Evolutionary conservation across 345 rosid genomes (phyloP).

Genomic region (sweet orange (Citrus sinensis)): DVS_A1.0 CM039164.1:25554501-25555000

Average conservation of each 20-base stretch:
- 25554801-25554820: constrained; percentile 61
- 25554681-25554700: neutral
- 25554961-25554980: constrained; percentile 82
- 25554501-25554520: neutral
- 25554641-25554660: neutral
- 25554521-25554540: neutral
- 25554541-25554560: neutral
- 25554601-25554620: neutral
- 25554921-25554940: constrained; percentile 76
- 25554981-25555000: constrained; percentile 63
- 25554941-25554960: constrained; percentile 90
- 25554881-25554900: constrained; percentile 75
- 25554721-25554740: constrained; percentile 8
- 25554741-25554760: constrained; percentile 45
- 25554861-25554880: constrained; percentile 39
- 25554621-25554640: neutral
- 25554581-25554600: neutral
- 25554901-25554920: constrained; percentile 63
- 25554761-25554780: constrained; percentile 65
- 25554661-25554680: neutral
- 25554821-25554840: constrained; percentile 44
- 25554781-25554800: constrained; percentile 66
- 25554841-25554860: constrained; percentile 73
- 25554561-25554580: neutral
- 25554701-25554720: neutral